These are phyloP conservation scores for Aspergillus brasiliensis DNA, from an alignment of 2,329 filamentous ascomycete genomes.

Conservation along the genomic window DNA sequence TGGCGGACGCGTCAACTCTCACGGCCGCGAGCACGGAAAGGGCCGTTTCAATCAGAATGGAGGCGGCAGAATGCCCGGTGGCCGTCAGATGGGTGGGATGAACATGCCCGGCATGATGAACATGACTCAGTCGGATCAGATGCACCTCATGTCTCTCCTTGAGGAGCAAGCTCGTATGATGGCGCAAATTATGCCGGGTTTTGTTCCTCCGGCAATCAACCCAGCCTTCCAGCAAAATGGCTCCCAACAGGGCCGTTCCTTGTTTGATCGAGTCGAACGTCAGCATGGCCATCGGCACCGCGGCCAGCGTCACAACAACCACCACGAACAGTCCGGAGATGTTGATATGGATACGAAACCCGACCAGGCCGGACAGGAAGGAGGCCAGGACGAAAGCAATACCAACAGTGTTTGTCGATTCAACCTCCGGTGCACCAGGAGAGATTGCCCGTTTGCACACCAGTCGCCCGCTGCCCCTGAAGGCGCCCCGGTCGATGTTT, in stretches of 20 bases:
- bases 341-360: slow-evolving; percentile 46
- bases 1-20: slow-evolving; percentile 79
- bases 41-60: slow-evolving; percentile 59
- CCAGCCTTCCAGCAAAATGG: slow-evolving; percentile 55
- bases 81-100: slow-evolving; percentile 50
- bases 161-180: slow-evolving; percentile 89
- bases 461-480: slow-evolving; percentile 88
- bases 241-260: slow-evolving; percentile 58
- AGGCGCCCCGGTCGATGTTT: slow-evolving; percentile 74
- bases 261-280: slow-evolving; percentile 71
- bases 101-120: slow-evolving; percentile 49
- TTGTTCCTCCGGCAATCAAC: slow-evolving; percentile 56
- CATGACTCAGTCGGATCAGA: slow-evolving; percentile 69
- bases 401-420: slow-evolving; percentile 78
- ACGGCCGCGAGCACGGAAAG: slow-evolving; percentile 69
- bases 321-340: slow-evolving; percentile 26
- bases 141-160: slow-evolving; percentile 74
- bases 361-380: slow-evolving; percentile 31
- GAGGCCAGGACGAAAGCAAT: slow-evolving; percentile 56
- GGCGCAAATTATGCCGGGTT: slow-evolving; percentile 66
- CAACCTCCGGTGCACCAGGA: slow-evolving; percentile 85
- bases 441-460: slow-evolving; percentile 89
- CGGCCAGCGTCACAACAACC: slow-evolving; percentile 40
- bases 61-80: slow-evolving; percentile 47
- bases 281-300: slow-evolving; percentile 54